Conservation (phyloP, 805 yeast genomes). For the Candida montana region DNA sequence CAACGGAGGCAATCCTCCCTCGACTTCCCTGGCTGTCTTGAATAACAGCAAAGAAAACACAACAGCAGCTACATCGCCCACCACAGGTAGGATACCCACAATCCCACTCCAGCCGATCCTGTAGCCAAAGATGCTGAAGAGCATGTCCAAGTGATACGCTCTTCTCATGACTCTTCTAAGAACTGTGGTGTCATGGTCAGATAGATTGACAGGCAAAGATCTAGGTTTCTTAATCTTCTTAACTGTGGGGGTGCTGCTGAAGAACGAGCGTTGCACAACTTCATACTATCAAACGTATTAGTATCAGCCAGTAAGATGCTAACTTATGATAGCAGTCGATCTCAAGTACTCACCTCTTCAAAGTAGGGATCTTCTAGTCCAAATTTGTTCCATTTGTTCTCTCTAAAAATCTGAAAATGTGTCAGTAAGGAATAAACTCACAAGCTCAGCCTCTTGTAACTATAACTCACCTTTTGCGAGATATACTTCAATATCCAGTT, state of each 20-base stretch:
- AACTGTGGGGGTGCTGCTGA: constrained; percentile 13
- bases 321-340: no score
- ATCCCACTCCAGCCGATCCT: constrained; percentile 66
- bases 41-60: constrained; percentile 44
- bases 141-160: constrained; percentile 67
- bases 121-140: constrained; percentile 53
- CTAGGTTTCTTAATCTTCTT: constrained; percentile 25
- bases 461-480: constrained; percentile 17
- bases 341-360: constrained; percentile 26
- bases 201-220: constrained; percentile 50
- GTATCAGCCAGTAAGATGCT: neutral
- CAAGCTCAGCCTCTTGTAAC: neutral
- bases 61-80: constrained; percentile 54
- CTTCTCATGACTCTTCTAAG: constrained; percentile 46
- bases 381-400: constrained; percentile 29
- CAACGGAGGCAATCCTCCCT: constrained; percentile 60
- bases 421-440: constrained; percentile 1
- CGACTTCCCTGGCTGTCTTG: constrained; percentile 41
- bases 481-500: constrained; percentile 21
- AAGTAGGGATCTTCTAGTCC: constrained; percentile 41
- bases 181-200: constrained; percentile 45
- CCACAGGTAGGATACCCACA: constrained; percentile 61
- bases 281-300: constrained; percentile 11
- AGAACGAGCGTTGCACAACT: constrained; percentile 19
- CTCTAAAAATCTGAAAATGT: constrained; percentile 25